These are phyloP conservation scores for Pythium diclinum DNA, from an alignment of 352 stramenopile species.

Conservation along the genomic window DNA sequence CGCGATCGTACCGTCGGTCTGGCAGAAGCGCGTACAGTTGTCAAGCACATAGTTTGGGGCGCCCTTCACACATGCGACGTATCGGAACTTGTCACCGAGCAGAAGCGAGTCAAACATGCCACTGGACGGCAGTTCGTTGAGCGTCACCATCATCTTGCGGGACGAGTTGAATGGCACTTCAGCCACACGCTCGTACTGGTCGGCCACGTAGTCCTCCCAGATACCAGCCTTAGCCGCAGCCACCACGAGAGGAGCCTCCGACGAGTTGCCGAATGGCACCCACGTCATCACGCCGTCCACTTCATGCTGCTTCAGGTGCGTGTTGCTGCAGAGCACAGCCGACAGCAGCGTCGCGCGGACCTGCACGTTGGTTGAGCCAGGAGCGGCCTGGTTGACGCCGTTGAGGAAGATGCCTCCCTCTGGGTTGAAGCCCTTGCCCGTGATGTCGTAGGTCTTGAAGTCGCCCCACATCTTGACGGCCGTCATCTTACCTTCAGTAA, in stretches of 20 bases:
- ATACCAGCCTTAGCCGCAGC: constrained; percentile 41
- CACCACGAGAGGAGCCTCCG: constrained; percentile 41
- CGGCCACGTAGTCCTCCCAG: constrained; percentile 24
- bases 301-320: constrained; percentile 23
- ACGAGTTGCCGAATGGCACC: constrained; percentile 38
- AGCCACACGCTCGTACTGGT: constrained; percentile 48
- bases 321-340: constrained; percentile 46
- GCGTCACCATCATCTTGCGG: constrained; percentile 86
- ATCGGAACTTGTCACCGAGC: neutral
- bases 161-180: constrained; percentile 92
- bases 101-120: too few species aligned
- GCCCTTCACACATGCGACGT: constrained; percentile 27
- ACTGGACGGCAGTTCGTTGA: constrained; percentile 12
- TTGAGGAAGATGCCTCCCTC: constrained; percentile 27
- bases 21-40: constrained; percentile 18
- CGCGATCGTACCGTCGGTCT: neutral
- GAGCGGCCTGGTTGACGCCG: constrained; percentile 6
- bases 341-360: constrained; percentile 34
- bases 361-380: constrained; percentile 25
- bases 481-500: constrained; percentile 77
- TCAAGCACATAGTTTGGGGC: constrained; percentile 31
- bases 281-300: constrained; percentile 6
- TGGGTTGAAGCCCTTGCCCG: constrained; percentile 33
- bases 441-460: constrained; percentile 34
- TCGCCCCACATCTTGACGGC: constrained; percentile 44